These are phyloP conservation scores for Gleditsia sinensis DNA, from an alignment of 306 rosid species.

Conservation along the genomic window DNA sequence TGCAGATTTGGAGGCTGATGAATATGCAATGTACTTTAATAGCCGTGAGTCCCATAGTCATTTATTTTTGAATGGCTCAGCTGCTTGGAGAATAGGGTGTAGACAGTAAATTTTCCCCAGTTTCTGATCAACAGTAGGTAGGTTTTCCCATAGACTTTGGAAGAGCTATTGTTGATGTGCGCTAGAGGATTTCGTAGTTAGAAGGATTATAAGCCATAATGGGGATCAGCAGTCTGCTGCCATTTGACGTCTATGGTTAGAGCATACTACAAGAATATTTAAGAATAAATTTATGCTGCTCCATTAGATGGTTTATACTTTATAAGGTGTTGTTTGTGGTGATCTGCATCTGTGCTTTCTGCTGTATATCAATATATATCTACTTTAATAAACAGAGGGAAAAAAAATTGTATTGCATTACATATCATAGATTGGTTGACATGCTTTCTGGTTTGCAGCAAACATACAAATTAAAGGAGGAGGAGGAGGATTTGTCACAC, in stretches of 20 bases:
- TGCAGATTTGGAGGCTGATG: neutral
- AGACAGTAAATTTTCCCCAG: neutral
- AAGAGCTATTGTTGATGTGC: neutral
- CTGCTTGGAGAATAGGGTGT: no score
- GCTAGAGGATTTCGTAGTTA: neutral
- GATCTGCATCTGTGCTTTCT: neutral
- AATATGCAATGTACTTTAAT: neutral
- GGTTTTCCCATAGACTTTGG: neutral
- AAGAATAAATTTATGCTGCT: neutral
- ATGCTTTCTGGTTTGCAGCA: no score
- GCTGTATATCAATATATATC: neutral
- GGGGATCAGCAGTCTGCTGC: neutral
- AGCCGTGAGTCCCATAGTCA: neutral
- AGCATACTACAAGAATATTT: neutral
- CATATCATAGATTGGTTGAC: no score
- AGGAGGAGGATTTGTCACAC: no score
- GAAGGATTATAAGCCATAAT: neutral
- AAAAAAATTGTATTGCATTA: no score
- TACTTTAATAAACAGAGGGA: no score
- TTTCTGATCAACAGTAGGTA: neutral
- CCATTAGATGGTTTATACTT: neutral
- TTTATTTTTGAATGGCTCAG: neutral
- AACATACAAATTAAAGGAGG: no score
- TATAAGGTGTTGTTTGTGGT: neutral
- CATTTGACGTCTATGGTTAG: neutral